A percentile compares a stretch with the other conserved stretches of the same genome.
phyloP scores from a whole-genome alignment of 2,329 filamentous ascomycete species.

The Ilyonectria mors-panacis region DNA sequence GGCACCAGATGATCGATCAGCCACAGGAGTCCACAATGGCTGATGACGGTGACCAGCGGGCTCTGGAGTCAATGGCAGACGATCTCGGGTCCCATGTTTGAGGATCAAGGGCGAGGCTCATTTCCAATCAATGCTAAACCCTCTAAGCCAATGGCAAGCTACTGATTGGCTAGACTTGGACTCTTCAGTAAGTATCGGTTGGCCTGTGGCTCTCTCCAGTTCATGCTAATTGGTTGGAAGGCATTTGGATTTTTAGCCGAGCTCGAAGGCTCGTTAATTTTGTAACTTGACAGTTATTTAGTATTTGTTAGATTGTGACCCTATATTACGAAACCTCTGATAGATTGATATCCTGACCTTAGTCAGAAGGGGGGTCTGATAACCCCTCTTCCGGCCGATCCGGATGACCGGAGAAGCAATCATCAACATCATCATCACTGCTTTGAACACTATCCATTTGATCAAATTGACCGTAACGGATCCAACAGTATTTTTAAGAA shows the following conservation, averaged over 20 bases:
- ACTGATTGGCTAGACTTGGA: constrained; percentile 24
- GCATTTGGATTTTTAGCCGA: constrained; percentile 24
- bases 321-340: too few relatives aligned
- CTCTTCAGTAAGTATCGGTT: constrained; percentile 16
- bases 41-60: not conserved
- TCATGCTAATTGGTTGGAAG: not conserved
- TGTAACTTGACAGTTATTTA: not conserved
- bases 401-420: too few relatives aligned
- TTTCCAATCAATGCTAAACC: not conserved
- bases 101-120: constrained; percentile 2
- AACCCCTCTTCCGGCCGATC: too few relatives aligned
- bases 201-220: not conserved
- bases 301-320: too few relatives aligned
- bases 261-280: not conserved
- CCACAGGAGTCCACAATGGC: not conserved
- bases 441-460: too few relatives aligned
- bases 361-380: too few relatives aligned
- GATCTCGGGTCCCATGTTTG: constrained; percentile 22
- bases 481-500: too few relatives aligned
- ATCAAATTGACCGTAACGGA: too few relatives aligned
- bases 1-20: not conserved
- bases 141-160: constrained; percentile 24
- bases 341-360: too few relatives aligned
- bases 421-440: too few relatives aligned
- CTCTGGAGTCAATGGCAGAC: constrained; percentile 3